Base-by-base conservation (phyloP, 2,329 filamentous ascomycete genomes). In the Chrysoporthe cubensis region DNA sequence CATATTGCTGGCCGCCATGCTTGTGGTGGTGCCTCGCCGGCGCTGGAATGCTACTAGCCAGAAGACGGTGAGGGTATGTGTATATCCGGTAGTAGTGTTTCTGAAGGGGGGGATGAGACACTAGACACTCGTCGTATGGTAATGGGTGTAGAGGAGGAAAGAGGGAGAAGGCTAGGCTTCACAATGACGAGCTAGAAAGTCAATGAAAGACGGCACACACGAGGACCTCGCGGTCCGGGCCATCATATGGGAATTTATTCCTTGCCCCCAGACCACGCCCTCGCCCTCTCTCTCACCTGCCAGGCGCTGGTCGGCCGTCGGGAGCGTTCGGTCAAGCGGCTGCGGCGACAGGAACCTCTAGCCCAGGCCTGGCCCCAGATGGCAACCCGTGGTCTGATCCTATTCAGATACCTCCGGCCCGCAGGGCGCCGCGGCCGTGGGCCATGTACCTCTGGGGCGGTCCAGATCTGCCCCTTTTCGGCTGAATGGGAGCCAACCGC, bases 1-100 rank as follows among this genome's bases (percentile, higher is more conserved):
- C 88, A 90, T 90, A 78, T 88, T 89, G 79, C 86, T 85, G 72
- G 84, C 80, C 71, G 86, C 86, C 87, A 89, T 89, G 73, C 57
- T 81, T 79, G 72, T 72, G 71, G 70, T 44, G 32, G n/a, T 32
- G 13, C 40, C 21, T 43, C 11, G 8, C 14, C 40, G 34, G 11
- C 26, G 14, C 26, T 48, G 13, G 21, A 34, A 57, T 57, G 26
- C 13, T 57, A 37, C n/a, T 54, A 62, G 59, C 48, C 56, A 52
- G 50, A 58, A 50, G 46, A 16, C n/a, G 46, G 46, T 50, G 14
- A 16, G 5, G 46, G 14, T 50, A 50, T 16, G 5, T 18, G 14
- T 42, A 16, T n/a, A 58, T 58, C 37, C 54, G 54, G 9, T n/a
- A 57, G 37, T 40, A 9, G 6, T 40, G 37, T 40, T 9, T 40